Percentiles rank a stretch among this genome's conserved stretches.
Evolutionary conservation across 352 stramenopile genomes (phyloP).

Genomic region (Phytophthora cactorum): DNA sequence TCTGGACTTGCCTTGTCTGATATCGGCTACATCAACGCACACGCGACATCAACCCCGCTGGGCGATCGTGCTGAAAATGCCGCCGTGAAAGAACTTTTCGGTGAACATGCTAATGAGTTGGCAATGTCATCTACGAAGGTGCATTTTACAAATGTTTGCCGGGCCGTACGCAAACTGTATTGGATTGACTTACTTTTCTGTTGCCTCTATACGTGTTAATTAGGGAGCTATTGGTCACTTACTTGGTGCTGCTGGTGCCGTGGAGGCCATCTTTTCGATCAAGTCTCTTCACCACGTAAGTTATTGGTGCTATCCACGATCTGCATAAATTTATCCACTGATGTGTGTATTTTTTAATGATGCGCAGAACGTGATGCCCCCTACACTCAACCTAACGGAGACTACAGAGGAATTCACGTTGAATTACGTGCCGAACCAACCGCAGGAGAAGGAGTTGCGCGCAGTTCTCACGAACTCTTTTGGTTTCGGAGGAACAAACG

Average conservation of each 20-base stretch:
- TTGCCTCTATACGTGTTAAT: neutral
- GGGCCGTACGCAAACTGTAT: neutral
- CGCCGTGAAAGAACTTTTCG: slow-evolving; percentile 91
- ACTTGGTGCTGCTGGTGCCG: slow-evolving; percentile 94
- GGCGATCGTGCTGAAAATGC: slow-evolving; percentile 95
- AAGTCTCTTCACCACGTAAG: slow-evolving; percentile 90
- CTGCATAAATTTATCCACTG: neutral
- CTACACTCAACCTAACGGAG: slow-evolving; percentile 94
- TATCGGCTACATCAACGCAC: slow-evolving; percentile 98
- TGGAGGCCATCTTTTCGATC: slow-evolving; percentile 97
- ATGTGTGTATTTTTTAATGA: slow-evolving; percentile 3
- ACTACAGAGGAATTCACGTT: slow-evolving; percentile 82
- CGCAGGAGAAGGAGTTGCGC: slow-evolving; percentile 76
- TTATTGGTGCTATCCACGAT: neutral
- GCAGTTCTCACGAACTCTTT: slow-evolving; percentile 96
- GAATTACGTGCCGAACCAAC: slow-evolving; percentile 78
- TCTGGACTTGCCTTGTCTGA: slow-evolving; percentile 77
- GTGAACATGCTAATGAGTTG: slow-evolving; percentile 53
- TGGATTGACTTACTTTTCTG: neutral
- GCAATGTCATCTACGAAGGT: slow-evolving; percentile 88
- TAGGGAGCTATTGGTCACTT: slow-evolving; percentile 94
- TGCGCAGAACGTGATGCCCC: slow-evolving; percentile 88
- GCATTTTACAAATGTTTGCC: neutral
- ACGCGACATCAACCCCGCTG: slow-evolving; percentile 98
- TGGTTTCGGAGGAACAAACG: slow-evolving; percentile 98